Base-by-base conservation (phyloP, 1,139 yeast species). In the Suhomyces terraborum region DNA sequence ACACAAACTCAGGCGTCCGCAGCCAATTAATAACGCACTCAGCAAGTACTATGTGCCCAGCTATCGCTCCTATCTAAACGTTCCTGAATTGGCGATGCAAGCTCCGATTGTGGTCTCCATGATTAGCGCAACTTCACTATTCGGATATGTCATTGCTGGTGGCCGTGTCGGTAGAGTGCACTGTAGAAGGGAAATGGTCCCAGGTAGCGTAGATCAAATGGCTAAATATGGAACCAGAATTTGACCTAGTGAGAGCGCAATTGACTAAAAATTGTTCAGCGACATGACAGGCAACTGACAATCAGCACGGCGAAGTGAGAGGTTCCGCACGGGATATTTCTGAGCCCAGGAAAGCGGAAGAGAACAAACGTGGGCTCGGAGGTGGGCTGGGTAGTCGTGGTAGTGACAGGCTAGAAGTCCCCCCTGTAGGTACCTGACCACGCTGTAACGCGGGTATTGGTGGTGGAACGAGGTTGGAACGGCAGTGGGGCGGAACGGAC, bases 341-440 rank as follows among this genome's bases (percentile, higher is more conserved):
- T 25, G 25, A 26, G 24, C 24, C 36, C 31, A 34, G 36, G 36
- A 25, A 34, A 17, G 25, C 26, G 12, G 25, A 26, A 34, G 36
- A 34, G 36, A 34, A 31, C 10, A 8, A n/a, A n/a, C n/a, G 3
- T 18, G 16, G 16, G 24, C 24, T 13, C 7, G 24, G 22, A 19
- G 32, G 24, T 19, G 22, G 32, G 32, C 24, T 17, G 17, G 17
- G n/a, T 4, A 9, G 24, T 18, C 10, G 14, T 8, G 24, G 24
- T 20, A 12, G 14, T 8, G 8, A 14, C 9, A 12, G 9, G 23
- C n/a, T 10, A n/a, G n/a, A n/a, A n/a, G n/a, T n/a, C n/a, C n/a
- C n/a, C n/a, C n/a, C n/a, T n/a, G n/a, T n/a, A n/a, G n/a, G 32
- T 24, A 29, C 32, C 13, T 29, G 32, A 19, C 30, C 10, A 19